phyloP scores from a whole-genome alignment of 306 rosid genomes.

The Cyamopsis tetragonoloba region DNA sequence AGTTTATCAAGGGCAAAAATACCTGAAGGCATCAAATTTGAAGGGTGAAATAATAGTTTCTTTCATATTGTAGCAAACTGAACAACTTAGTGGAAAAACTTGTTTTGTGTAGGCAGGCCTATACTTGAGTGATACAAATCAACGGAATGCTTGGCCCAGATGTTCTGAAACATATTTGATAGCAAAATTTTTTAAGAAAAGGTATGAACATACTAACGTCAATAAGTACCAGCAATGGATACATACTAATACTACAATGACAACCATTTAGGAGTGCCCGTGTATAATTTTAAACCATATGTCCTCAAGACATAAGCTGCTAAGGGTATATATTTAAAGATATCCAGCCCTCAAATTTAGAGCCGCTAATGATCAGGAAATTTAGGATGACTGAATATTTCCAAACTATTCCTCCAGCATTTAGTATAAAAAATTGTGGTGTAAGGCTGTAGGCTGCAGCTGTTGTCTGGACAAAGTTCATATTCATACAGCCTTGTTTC shows the following conservation, averaged over 20 bases:
- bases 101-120: background rate
- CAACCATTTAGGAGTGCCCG: background rate
- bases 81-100: background rate
- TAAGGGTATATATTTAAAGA: no score
- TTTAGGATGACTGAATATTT: no score
- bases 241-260: background rate
- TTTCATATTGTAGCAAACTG: background rate
- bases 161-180: background rate
- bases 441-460: no score
- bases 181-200: background rate
- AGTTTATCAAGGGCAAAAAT: background rate
- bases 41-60: background rate
- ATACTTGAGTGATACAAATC: background rate
- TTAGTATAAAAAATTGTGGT: no score
- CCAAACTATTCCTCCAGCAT: no score
- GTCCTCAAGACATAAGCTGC: background rate
- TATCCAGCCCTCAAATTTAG: no score
- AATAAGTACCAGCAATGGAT: background rate
- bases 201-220: background rate
- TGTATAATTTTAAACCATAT: background rate
- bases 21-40: background rate
- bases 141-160: background rate
- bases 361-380: no score
- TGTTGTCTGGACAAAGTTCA: no score
- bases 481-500: no score